A percentile compares a stretch with the other conserved stretches of the same genome.
phyloP scores from a whole-genome alignment of 805 yeast genomes.

The Lipomyces mesembrius region DNA sequence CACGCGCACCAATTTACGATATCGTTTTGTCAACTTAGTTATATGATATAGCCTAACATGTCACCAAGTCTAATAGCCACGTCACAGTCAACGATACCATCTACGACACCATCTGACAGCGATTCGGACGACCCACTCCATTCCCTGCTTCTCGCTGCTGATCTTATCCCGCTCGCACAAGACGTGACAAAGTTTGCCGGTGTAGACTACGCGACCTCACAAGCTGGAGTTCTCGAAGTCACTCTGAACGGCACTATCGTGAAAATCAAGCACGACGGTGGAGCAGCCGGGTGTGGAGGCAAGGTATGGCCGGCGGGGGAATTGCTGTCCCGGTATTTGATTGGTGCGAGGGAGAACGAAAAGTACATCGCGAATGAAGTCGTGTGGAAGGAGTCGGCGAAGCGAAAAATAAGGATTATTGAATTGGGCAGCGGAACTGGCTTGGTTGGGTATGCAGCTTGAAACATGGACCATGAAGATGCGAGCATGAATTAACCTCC shows the following conservation, averaged over 20 bases:
- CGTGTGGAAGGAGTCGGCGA: slow-evolving; percentile 22
- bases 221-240: slow-evolving; percentile 28
- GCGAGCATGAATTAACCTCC: neutral
- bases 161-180: slow-evolving; percentile 19
- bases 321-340: slow-evolving; percentile 54
- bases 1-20: neutral
- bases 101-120: neutral
- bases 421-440: slow-evolving; percentile 68
- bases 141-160: slow-evolving; percentile 14
- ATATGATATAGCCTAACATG: neutral
- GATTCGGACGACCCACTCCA: slow-evolving; percentile 1
- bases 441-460: slow-evolving; percentile 50
- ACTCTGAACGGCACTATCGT: slow-evolving; percentile 24
- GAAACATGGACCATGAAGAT: neutral
- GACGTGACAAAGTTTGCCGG: slow-evolving; percentile 32
- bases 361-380: slow-evolving; percentile 21
- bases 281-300: slow-evolving; percentile 67
- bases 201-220: slow-evolving; percentile 23
- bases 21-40: neutral
- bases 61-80: neutral
- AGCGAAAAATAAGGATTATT: slow-evolving; percentile 44
- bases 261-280: slow-evolving; percentile 59
- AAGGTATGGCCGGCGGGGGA: slow-evolving; percentile 67
- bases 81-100: neutral
- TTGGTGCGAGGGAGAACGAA: slow-evolving; percentile 38